A percentile compares a stretch with the other conserved stretches of the same genome.
phyloP scores from a whole-genome alignment of 805 yeast species.

The Isabelozyma heimii region DNA sequence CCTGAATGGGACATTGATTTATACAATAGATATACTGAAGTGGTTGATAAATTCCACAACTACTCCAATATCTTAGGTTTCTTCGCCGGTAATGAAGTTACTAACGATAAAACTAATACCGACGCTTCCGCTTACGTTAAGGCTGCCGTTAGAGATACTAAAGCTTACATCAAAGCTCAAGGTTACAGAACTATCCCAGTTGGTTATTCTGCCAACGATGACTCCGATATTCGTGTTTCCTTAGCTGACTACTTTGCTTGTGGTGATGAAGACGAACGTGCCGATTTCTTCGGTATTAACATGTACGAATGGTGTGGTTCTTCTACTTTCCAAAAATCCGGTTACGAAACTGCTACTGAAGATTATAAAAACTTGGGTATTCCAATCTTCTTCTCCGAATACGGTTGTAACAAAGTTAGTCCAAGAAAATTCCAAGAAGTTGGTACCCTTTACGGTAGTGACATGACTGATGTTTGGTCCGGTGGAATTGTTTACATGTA shows the following conservation, averaged over 20 bases:
- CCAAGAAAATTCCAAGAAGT: conserved; percentile 79
- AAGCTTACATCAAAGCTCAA: conserved; percentile 56
- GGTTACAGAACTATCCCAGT: conserved; percentile 72
- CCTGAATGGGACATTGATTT: conserved; percentile 67
- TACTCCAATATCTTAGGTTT: conserved; percentile 76
- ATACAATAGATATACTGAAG: conserved; percentile 64
- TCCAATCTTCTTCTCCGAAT: conserved; percentile 79
- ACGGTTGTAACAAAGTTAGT: conserved; percentile 68
- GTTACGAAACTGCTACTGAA: conserved; percentile 62
- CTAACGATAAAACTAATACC: conserved; percentile 63
- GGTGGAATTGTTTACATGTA: conserved; percentile 90
- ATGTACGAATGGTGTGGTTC: conserved; percentile 88
- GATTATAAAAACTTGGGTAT: conserved; percentile 64
- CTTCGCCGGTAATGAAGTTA: conserved; percentile 85
- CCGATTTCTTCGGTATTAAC: conserved; percentile 85
- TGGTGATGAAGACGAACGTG: conserved; percentile 61
- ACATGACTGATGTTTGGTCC: conserved; percentile 84
- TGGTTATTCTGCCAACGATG: conserved; percentile 83
- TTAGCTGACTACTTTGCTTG: conserved; percentile 77
- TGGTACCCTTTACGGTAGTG: conserved; percentile 54
- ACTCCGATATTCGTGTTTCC: conserved; percentile 58
- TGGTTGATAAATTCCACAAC: conserved; percentile 65
- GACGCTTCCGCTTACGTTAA: conserved; percentile 79
- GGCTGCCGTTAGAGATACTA: conserved; percentile 79
- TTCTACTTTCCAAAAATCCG: conserved; percentile 57